Percentiles rank a stretch among this genome's conserved stretches.
Conservation (phyloP, 1,284 basidiomycete genomes). For the Pholiota adiposa region DNA sequence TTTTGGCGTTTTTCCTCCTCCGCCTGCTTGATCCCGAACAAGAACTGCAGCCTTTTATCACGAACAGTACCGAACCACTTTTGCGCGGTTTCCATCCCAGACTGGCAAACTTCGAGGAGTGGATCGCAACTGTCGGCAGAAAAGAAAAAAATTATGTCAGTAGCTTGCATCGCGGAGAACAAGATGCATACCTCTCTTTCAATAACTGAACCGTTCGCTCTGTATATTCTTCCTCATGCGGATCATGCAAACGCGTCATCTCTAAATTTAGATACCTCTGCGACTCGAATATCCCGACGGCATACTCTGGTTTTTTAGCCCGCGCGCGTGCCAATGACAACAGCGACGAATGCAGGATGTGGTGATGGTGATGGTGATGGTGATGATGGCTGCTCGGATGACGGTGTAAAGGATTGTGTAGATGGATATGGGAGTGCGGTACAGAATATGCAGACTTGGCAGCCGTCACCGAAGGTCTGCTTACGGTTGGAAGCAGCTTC, state of each 20-base stretch:
- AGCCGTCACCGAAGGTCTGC: not conserved
- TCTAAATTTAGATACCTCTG: conserved; percentile 82
- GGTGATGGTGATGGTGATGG: conserved; percentile 27
- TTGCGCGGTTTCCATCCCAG: conserved; percentile 50
- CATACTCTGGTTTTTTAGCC: conserved; percentile 47
- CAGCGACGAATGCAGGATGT: conserved; percentile 29
- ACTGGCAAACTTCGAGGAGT: conserved; percentile 53
- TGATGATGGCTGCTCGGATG: not conserved
- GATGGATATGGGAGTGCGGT: conserved; percentile 15
- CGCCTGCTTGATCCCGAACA: conserved; percentile 34
- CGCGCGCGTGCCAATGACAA: conserved; percentile 22
- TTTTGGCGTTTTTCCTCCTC: conserved; percentile 11
- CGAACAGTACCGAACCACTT: conserved; percentile 57
- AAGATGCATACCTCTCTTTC: conserved; percentile 40
- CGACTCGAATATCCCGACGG: conserved; percentile 83
- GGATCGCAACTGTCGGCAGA: conserved; percentile 50
- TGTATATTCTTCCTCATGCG: conserved; percentile 54
- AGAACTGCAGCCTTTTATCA: conserved; percentile 38
- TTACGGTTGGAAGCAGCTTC: not conserved
- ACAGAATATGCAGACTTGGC: not conserved
- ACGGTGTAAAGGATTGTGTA: not conserved
- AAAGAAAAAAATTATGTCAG: not conserved
- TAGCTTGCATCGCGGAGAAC: not conserved
- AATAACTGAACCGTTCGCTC: conserved; percentile 58
- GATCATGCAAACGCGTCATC: conserved; percentile 55